A percentile compares a stretch with the other conserved stretches of the same genome.
phyloP scores from a whole-genome alignment of 2,329 filamentous ascomycete species.

The Beauveria caledonica region DNA sequence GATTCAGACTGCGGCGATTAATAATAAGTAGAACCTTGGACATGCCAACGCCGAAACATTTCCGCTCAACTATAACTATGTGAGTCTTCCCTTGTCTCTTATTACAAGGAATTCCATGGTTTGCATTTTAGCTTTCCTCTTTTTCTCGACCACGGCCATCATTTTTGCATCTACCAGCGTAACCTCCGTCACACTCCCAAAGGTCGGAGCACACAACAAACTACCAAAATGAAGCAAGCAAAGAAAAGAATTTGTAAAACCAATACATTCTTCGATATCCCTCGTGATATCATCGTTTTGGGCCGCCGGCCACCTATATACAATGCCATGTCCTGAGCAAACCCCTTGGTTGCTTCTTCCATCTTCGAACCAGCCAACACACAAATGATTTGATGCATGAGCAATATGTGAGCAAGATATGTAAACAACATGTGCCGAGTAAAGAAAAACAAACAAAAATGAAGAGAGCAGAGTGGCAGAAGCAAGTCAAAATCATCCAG shows the following conservation, averaged over 20 bases:
- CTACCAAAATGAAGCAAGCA: background rate
- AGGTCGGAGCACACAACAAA: no score
- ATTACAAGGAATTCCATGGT: no score
- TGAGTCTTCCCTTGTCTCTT: no score
- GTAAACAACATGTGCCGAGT: background rate
- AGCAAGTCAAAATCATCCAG: background rate
- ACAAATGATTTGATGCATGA: background rate
- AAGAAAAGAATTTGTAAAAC: background rate
- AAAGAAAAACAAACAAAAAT: background rate
- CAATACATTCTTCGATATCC: background rate
- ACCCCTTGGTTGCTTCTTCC: background rate
- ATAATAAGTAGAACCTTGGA: no score
- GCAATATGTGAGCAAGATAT: background rate
- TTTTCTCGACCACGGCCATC: no score
- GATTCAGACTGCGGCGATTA: no score
- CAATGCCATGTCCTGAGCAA: background rate
- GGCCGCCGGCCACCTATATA: slow-evolving; percentile 5
- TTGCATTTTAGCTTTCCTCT: no score
- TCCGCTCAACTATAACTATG: no score
- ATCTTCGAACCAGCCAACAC: background rate
- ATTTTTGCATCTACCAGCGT: no score
- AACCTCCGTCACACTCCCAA: no score
- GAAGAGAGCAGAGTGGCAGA: background rate
- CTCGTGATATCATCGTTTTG: background rate
- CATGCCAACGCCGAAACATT: no score